A percentile compares a stretch with the other conserved stretches of the same genome.
Evolutionary conservation across 2,329 filamentous ascomycete species (phyloP).

Genomic region (Fusarium acutatum): DNA sequence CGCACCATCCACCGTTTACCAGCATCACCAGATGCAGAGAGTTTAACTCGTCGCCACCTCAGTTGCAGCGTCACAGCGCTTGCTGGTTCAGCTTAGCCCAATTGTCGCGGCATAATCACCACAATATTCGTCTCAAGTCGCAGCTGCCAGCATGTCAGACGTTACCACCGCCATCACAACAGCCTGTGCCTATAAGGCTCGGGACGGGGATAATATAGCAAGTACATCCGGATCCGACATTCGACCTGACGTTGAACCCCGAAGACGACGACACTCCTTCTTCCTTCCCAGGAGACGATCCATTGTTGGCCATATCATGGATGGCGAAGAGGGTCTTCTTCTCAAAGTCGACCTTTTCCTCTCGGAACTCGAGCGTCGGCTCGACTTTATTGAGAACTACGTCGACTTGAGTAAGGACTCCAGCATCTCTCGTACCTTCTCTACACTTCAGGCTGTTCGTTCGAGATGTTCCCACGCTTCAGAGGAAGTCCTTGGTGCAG

Average conservation of each 20-base stretch:
- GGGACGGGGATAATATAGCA: slow-evolving; percentile 49
- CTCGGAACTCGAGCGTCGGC: slow-evolving; percentile 82
- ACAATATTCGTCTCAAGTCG: slow-evolving; percentile 4
- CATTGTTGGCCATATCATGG: slow-evolving; percentile 67
- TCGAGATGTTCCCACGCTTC: slow-evolving; percentile 90
- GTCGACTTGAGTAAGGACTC: slow-evolving; percentile 84
- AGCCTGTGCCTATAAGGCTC: slow-evolving; percentile 47
- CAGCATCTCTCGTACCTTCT: slow-evolving; percentile 84
- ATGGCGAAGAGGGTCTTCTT: slow-evolving; percentile 68
- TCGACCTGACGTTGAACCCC: slow-evolving; percentile 42
- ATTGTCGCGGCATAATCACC: slow-evolving; percentile 18
- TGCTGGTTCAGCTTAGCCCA: slow-evolving; percentile 5
- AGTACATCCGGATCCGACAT: slow-evolving; percentile 53
- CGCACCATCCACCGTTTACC: slow-evolving; percentile 4
- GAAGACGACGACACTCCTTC: slow-evolving; percentile 63
- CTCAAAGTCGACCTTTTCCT: slow-evolving; percentile 82
- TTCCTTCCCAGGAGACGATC: slow-evolving; percentile 66
- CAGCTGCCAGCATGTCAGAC: slow-evolving; percentile 46
- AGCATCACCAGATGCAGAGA: slow-evolving; percentile 19
- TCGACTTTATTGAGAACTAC: slow-evolving; percentile 90
- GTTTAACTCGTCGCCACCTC: slow-evolving; percentile 12
- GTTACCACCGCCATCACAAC: slow-evolving; percentile 51
- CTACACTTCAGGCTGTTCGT: slow-evolving; percentile 85
- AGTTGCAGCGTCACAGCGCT: slow-evolving; percentile 26
- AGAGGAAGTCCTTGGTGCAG: slow-evolving; percentile 87